Evolutionary conservation across 2,329 filamentous ascomycete genomes (phyloP).

Genomic region (Cladosporium sp.): DNA sequence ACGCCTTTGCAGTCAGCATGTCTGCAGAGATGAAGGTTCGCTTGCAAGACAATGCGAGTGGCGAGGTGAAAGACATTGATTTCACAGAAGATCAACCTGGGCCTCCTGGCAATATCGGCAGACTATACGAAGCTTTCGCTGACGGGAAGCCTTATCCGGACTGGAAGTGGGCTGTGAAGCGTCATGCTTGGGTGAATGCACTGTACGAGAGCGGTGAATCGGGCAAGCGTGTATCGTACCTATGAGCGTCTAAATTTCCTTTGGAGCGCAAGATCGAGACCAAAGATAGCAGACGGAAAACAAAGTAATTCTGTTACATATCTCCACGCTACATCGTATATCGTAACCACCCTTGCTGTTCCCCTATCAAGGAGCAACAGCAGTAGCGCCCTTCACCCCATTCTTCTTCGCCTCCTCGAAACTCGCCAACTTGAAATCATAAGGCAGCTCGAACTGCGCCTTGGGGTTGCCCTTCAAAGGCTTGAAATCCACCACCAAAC

Average conservation of each 20-base stretch:
- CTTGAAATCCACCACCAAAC: constrained; percentile 60
- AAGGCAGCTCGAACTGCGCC: constrained; percentile 56
- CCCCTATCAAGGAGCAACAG: constrained; percentile 10
- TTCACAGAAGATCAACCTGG: constrained; percentile 12
- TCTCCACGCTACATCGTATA: neutral
- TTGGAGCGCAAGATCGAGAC: neutral
- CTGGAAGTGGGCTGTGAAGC: constrained; percentile 18
- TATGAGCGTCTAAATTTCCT: neutral
- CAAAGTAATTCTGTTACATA: neutral
- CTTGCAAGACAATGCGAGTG: constrained; percentile 12
- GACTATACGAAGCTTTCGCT: constrained; percentile 19
- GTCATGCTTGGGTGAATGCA: constrained; percentile 16
- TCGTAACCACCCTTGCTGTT: neutral
- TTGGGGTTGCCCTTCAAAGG: constrained; percentile 54
- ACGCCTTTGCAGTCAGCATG: constrained; percentile 15
- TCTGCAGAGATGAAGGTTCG: constrained; percentile 9
- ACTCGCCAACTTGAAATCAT: constrained; percentile 41
- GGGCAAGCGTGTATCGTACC: neutral
- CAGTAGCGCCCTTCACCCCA: constrained; percentile 20
- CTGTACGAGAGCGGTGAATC: constrained; percentile 3
- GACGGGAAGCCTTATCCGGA: constrained; percentile 11
- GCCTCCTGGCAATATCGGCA: constrained; percentile 9
- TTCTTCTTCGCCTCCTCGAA: constrained; percentile 20
- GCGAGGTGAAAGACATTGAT: constrained; percentile 1
- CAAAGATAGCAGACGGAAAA: neutral